Conservation (phyloP, 2,329 filamentous ascomycete species). For the Colletotrichum sp. region DNA sequence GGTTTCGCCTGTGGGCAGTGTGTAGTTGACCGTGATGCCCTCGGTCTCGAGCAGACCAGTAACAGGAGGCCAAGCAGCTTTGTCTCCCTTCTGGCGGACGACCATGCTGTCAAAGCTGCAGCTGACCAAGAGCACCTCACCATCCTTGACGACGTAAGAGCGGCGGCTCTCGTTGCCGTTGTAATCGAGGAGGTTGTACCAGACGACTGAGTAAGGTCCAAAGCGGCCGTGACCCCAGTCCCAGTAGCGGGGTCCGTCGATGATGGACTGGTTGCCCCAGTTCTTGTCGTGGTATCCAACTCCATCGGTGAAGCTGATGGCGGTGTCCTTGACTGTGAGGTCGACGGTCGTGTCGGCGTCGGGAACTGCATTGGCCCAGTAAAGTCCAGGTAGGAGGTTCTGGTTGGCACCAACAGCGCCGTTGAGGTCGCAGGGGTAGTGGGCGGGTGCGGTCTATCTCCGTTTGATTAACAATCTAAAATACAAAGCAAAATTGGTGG, state of each 20-base stretch:
- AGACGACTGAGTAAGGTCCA: slow-evolving; percentile 47
- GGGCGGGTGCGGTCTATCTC: neutral
- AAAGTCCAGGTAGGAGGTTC: neutral
- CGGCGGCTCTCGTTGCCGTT: slow-evolving; percentile 26
- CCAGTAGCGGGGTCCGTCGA: slow-evolving; percentile 27
- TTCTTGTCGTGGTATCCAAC: slow-evolving; percentile 54
- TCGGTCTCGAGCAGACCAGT: neutral
- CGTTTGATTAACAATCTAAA: fast-evolving
- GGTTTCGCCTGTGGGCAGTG: neutral
- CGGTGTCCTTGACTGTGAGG: neutral
- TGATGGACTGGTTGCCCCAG: slow-evolving; percentile 39
- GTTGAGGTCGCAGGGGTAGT: neutral
- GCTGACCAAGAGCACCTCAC: slow-evolving; percentile 27
- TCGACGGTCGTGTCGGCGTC: neutral
- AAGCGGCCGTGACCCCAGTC: slow-evolving; percentile 51
- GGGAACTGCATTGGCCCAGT: neutral
- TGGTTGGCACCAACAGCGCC: neutral
- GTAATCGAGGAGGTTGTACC: slow-evolving; percentile 40
- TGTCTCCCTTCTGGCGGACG: slow-evolving; percentile 21
- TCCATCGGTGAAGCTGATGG: slow-evolving; percentile 25
- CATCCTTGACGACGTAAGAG: slow-evolving; percentile 34
- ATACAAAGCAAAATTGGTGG: fast-evolving
- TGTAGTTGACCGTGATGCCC: neutral
- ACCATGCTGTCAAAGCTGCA: slow-evolving; percentile 26
- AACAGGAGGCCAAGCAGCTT: slow-evolving; percentile 21